These are phyloP conservation scores for Closterium sp. DNA, from an alignment of 139 green algal species.

Conservation along the genomic window DNA sequence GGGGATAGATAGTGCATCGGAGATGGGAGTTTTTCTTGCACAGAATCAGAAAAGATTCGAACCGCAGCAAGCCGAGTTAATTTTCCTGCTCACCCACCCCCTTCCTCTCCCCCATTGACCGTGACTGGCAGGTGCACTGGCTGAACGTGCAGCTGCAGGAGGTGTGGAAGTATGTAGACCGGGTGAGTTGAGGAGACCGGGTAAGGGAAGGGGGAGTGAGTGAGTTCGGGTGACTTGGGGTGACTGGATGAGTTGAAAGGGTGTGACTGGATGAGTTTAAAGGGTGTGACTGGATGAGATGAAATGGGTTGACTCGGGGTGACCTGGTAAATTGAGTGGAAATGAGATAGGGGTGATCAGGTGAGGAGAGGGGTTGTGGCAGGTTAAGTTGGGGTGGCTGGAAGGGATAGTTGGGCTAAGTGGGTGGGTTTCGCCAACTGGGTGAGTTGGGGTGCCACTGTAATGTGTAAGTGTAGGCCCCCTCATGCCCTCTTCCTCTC, in stretches of 20 bases:
- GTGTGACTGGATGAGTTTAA: background rate
- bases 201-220: background rate
- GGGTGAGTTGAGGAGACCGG: slow-evolving; percentile 6
- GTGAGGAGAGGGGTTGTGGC: too few relatives aligned
- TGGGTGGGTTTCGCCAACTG: too few relatives aligned
- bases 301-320: background rate
- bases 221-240: background rate
- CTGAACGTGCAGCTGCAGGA: slow-evolving; percentile 37
- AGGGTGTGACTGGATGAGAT: background rate
- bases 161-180: slow-evolving; percentile 37
- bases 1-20: too few relatives aligned
- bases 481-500: background rate
- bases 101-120: background rate
- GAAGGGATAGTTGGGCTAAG: too few relatives aligned
- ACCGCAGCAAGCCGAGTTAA: background rate
- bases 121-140: slow-evolving; percentile 21
- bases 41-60: too few relatives aligned
- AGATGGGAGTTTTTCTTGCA: background rate
- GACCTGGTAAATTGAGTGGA: too few relatives aligned
- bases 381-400: too few relatives aligned
- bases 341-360: too few relatives aligned
- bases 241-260: background rate
- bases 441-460: too few relatives aligned
- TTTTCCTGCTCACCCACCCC: background rate
- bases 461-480: too few relatives aligned